phyloP scores from a whole-genome alignment of 176 grass and related monocot genomes.

The Neostapfia colusana region DNA sequence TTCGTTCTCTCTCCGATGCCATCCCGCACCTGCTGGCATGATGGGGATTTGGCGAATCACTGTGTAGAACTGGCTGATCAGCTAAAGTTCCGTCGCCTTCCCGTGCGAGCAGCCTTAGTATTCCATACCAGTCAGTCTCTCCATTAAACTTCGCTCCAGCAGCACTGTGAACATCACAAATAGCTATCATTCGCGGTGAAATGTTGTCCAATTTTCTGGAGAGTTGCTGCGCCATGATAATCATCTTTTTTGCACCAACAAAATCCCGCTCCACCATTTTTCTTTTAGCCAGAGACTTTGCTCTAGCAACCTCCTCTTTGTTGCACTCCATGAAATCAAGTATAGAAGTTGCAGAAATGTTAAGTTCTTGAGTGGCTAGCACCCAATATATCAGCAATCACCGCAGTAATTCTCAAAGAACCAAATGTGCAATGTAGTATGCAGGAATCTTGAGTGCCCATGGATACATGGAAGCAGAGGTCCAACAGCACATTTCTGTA shows the following conservation, averaged over 20 bases:
- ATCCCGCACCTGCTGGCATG: no score
- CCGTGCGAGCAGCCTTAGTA: no score
- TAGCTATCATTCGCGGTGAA: slow-evolving; percentile 68
- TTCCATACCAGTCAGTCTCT: slow-evolving; percentile 81
- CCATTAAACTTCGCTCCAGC: slow-evolving; percentile 60
- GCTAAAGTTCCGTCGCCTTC: no score
- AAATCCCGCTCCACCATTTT: slow-evolving; percentile 79
- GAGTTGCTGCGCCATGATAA: slow-evolving; percentile 70
- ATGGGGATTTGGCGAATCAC: no score
- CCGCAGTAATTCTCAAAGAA: slow-evolving; percentile 9
- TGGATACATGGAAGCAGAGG: slow-evolving; percentile 8
- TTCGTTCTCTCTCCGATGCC: no score
- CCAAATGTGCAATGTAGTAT: background rate
- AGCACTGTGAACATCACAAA: slow-evolving; percentile 86
- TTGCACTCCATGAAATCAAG: slow-evolving; percentile 77
- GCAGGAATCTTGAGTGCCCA: background rate
- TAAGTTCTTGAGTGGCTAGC: slow-evolving; percentile 7
- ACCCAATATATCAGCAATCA: slow-evolving; percentile 9
- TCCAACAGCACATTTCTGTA: slow-evolving; percentile 13
- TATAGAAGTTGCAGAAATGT: slow-evolving; percentile 21
- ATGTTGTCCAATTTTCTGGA: slow-evolving; percentile 60
- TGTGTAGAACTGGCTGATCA: no score
- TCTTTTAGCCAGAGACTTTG: slow-evolving; percentile 62
- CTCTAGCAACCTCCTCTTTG: slow-evolving; percentile 79
- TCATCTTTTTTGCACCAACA: slow-evolving; percentile 60